These are phyloP conservation scores for Sphagnum tenellum DNA, from an alignment of 225 moss, liverwort and hornwort genomes.

Conservation along the genomic window DNA sequence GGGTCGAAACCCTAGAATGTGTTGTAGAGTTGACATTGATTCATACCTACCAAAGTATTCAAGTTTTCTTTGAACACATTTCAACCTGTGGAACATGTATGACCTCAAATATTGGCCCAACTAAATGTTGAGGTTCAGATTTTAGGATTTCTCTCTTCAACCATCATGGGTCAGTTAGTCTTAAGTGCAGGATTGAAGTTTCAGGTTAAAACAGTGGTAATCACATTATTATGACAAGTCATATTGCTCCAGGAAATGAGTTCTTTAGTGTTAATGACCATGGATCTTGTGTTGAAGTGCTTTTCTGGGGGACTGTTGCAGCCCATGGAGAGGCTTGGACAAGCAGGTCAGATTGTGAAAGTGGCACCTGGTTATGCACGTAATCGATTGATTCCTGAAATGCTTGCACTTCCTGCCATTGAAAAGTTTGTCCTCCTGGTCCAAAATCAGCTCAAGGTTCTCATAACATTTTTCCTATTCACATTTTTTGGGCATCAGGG, in stretches of 20 bases:
- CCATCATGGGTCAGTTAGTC: not conserved
- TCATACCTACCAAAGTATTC: too few species aligned
- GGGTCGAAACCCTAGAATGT: not conserved
- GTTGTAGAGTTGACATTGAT: too few species aligned
- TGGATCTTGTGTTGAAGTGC: not conserved
- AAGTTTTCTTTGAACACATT: not conserved
- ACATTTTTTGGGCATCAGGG: too few species aligned
- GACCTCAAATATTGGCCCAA: not conserved
- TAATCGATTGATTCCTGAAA: constrained; percentile 85
- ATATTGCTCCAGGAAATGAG: too few species aligned
- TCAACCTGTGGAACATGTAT: not conserved
- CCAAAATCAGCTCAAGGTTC: constrained; percentile 62
- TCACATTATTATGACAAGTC: not conserved
- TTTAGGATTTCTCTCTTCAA: not conserved
- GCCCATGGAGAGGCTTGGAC: constrained; percentile 77
- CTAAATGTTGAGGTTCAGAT: too few species aligned
- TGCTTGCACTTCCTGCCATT: constrained; percentile 86
- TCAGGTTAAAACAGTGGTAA: too few species aligned
- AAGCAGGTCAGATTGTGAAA: constrained; percentile 87
- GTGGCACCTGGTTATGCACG: constrained; percentile 95
- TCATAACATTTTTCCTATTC: too few species aligned
- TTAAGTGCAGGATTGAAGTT: not conserved
- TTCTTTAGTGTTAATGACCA: not conserved
- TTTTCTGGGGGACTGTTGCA: constrained; percentile 17
- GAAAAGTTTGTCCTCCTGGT: constrained; percentile 77